Base-by-base conservation (phyloP, 106 monocot genomes). In the Triglochin maritima region DNA sequence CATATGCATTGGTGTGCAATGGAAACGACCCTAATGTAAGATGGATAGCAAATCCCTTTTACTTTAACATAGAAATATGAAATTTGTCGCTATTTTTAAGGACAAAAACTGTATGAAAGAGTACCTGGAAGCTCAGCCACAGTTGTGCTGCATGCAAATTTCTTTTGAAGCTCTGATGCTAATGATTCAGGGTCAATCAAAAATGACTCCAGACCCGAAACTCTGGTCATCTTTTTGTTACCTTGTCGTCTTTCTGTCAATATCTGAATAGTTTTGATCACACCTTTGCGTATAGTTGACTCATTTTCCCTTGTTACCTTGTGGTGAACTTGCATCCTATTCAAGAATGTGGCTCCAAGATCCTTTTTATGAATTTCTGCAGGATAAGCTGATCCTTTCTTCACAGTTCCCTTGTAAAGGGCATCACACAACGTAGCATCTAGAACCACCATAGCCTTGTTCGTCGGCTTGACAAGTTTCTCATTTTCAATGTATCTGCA, bases 71-170 rank as follows among this genome's bases (percentile, higher is more conserved):
- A 29, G 29, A 29, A 29, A 29, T 29, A 29, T 29, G 29, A 29
- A 29, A 29, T 29, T 29, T 29, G 29, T 29, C 29, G 1, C 29
- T 29, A 1, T 29, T 29, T 29, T 29, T n/a, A n/a, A 29, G 29
- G 29, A 29, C 29, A 29, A 29, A 29, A 29, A 29, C 29, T 29
- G 29, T 29, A 29, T 0, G 60, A 62, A 49, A 14, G 6, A 9
- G 17, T 83, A 98, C 98, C 98, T 80, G 98, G 98, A 77, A 98
- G 86, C 62, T 98, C 98, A 10, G 77, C 78, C 52, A 84, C 74
- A 4, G 98, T 72, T 63, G 98, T 98, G 71, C 98, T 98, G 73
- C 98, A 98, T 11, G 98, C 98, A 77, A 98, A 98, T 71, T 98
- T 98, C 82, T 92, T 98, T 71, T 98, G 98, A 6, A 98, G 71